Evolutionary conservation across 2,329 filamentous ascomycete species (phyloP).

Genomic region (Plenodomus tracheiphilus): DNA sequence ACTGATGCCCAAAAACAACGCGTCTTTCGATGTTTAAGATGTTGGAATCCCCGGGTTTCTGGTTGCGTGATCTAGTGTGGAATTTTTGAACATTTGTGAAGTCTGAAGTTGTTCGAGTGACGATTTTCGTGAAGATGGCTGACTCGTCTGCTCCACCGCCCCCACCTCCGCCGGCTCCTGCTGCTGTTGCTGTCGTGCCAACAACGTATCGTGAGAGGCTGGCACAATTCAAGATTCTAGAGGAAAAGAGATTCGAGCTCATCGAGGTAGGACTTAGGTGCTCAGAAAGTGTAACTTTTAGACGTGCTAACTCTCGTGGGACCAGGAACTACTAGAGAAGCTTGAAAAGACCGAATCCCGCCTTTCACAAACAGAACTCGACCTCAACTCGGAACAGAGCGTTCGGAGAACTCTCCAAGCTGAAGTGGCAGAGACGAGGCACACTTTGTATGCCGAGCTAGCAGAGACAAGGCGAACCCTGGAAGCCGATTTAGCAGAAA

Average conservation of each 20-base stretch:
- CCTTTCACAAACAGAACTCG: conserved; percentile 42
- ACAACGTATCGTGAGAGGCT: conserved; percentile 39
- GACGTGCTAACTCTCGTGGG: conserved; percentile 1
- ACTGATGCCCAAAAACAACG: conserved; percentile 31
- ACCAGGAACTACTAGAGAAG: conserved; percentile 42
- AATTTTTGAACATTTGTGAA: conserved; percentile 4
- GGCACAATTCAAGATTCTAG: conserved; percentile 42
- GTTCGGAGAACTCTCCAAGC: conserved; percentile 41
- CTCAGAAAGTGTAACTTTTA: not conserved
- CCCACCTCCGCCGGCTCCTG: not conserved
- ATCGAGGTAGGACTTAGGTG: conserved; percentile 33
- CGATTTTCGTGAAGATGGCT: conserved; percentile 14
- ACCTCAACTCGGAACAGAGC: conserved; percentile 44
- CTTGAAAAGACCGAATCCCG: conserved; percentile 43
- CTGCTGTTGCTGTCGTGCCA: not conserved
- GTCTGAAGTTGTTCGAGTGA: conserved; percentile 7
- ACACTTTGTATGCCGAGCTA: conserved; percentile 10
- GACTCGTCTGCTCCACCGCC: conserved; percentile 13
- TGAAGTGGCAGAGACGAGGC: conserved; percentile 24
- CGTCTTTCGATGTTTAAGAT: conserved; percentile 28
- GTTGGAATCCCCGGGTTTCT: conserved; percentile 29
- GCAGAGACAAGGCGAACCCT: not conserved
- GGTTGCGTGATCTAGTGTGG: not conserved
- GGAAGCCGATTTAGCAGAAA: not conserved
- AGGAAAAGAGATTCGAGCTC: conserved; percentile 42